Base-by-base conservation (phyloP, 441 rosid species). In the Daphne laureola region DNA sequence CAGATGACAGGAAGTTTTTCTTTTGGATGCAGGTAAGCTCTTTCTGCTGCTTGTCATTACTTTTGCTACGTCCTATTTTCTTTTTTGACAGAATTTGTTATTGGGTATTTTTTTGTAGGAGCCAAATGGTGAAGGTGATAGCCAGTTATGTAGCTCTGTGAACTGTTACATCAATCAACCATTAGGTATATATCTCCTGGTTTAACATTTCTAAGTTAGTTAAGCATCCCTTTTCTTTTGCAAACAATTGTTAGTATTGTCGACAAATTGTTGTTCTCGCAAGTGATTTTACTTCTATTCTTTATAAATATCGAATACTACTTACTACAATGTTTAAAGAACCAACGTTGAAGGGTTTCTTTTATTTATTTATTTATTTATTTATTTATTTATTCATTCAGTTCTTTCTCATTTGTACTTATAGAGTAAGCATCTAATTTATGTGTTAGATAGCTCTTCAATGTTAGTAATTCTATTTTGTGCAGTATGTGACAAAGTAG, bases 21-120 rank as follows among this genome's bases (percentile, higher is more conserved):
- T 78, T 86, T 25, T 92, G 98, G 98, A 76, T 92, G 95, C 98
- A 92, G 94, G 98, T 83, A 21, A 31, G 36, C 43, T 66, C 53
- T 16, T 65, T 48, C 41, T 55, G 31, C 40, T 59, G 25, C 21
- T 25, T 62, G 38, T 49, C 41, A 61, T 51, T 45, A 17, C 69
- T 13, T 49, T 46, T 54, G 57, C 50, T 48, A 35, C 51, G n/a
- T n/a, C n/a, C 25, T 47, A 26, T 21, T 55, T 21, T 6, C 17
- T 49, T 47, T 3, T 52, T 17, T 18, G 31, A 48, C 51, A 41
- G 17, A 21, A 55, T 46, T 53, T 21, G 43, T 59, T 44, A 14
- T 18, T 40, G 43, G 16, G 47, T 46, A 43, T 47, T 50, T 17
- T 47, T 18, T 49, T 69, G 53, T 65, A 92, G 96, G 96, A 86